Evolutionary conservation across 2,329 filamentous ascomycete genomes (phyloP).

Genomic region (Mycosphaerelloides madeirae): DNA sequence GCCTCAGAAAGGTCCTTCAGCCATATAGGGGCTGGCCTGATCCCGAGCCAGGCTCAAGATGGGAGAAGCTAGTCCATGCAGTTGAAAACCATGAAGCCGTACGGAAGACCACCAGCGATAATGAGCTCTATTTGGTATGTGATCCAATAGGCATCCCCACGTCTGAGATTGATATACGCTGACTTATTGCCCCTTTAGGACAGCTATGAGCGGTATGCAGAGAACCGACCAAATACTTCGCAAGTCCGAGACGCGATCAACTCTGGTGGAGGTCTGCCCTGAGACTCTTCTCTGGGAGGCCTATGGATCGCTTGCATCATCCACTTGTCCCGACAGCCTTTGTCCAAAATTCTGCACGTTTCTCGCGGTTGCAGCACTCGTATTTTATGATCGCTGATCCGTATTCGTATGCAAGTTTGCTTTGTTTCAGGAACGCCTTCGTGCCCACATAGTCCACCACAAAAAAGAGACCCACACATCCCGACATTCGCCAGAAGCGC

Average conservation of each 20-base stretch:
- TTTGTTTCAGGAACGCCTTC: too few species aligned
- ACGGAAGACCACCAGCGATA: conserved; percentile 61
- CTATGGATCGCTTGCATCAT: too few species aligned
- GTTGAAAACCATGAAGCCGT: conserved; percentile 62
- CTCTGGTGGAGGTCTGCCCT: conserved; percentile 51
- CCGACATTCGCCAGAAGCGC: conserved; percentile 8
- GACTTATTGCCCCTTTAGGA: too few species aligned
- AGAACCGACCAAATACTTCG: conserved; percentile 57
- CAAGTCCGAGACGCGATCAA: conserved; percentile 58
- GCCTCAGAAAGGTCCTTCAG: conserved; percentile 61
- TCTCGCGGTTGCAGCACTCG: too few species aligned
- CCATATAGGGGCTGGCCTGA: conserved; percentile 64
- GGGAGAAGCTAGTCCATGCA: conserved; percentile 65
- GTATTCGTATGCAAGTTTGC: too few species aligned
- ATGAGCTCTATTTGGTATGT: conserved; percentile 61
- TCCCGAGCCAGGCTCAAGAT: conserved; percentile 58
- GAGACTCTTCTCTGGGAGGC: conserved; percentile 12
- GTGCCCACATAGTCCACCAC: too few species aligned
- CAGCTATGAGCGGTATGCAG: conserved; percentile 60
- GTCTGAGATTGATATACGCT: too few species aligned
- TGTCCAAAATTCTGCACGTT: too few species aligned
- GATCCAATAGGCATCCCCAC: too few species aligned
- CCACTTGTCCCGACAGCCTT: too few species aligned
- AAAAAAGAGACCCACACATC: too few species aligned
- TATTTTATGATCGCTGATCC: too few species aligned